These are phyloP conservation scores for Orbilia javanica DNA, from an alignment of 2,329 filamentous ascomycete species.

Conservation along the genomic window DNA sequence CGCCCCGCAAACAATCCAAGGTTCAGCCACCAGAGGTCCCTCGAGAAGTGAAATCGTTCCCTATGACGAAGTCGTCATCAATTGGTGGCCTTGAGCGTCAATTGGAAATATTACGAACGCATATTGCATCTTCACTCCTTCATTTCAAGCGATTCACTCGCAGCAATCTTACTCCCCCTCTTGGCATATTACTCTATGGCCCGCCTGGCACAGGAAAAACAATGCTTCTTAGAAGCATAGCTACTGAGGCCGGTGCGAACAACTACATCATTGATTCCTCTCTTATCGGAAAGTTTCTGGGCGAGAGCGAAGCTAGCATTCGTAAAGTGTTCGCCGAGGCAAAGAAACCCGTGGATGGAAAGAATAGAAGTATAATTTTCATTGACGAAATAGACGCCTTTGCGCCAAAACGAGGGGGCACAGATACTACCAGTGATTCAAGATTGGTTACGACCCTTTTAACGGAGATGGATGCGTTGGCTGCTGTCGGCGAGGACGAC, in stretches of 20 bases:
- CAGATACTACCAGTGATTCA: constrained; percentile 61
- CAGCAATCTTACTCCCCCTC: constrained; percentile 61
- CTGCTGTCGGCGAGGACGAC: constrained; percentile 54
- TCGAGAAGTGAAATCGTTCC: constrained; percentile 43
- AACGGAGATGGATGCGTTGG: constrained; percentile 61
- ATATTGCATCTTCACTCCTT: constrained; percentile 61
- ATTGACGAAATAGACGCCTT: constrained; percentile 62
- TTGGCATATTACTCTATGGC: constrained; percentile 62
- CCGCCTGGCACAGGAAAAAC: constrained; percentile 63
- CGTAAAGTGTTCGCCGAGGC: constrained; percentile 61
- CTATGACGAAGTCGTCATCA: constrained; percentile 59
- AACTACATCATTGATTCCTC: constrained; percentile 61
- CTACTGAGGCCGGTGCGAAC: constrained; percentile 60
- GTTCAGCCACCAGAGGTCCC: background rate
- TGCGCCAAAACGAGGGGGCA: constrained; percentile 59
- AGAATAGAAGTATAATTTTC: constrained; percentile 62
- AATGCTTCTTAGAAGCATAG: constrained; percentile 61
- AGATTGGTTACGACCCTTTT: constrained; percentile 61
- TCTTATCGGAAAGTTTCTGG: constrained; percentile 62
- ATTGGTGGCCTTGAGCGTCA: constrained; percentile 61
- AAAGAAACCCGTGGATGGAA: constrained; percentile 52
- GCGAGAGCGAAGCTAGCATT: constrained; percentile 62
- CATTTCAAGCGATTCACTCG: constrained; percentile 61
- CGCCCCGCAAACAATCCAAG: constrained; percentile 31
- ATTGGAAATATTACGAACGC: constrained; percentile 58